Percentiles rank a stretch among this genome's conserved stretches.
These are phyloP conservation scores for Aspergillus pseudoterreus DNA, from an alignment of 2,329 filamentous ascomycete species.

Conservation along the genomic window DNA sequence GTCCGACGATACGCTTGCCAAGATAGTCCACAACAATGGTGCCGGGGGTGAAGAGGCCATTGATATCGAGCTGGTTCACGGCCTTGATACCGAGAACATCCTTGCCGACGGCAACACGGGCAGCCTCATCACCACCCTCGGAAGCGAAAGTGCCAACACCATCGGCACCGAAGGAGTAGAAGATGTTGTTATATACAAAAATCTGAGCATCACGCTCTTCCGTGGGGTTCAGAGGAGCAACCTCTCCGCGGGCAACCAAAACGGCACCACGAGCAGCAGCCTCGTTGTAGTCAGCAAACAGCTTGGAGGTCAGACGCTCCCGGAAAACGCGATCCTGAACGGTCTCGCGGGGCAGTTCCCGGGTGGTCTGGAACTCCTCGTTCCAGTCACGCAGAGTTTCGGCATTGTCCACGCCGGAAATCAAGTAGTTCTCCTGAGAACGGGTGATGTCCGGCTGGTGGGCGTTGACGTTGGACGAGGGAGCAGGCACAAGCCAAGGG, in stretches of 20 bases:
- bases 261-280: slow-evolving; percentile 89
- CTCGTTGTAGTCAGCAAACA: slow-evolving; percentile 97
- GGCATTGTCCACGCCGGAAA: slow-evolving; percentile 86
- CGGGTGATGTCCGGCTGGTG: slow-evolving; percentile 83
- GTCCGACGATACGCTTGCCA: slow-evolving; percentile 92
- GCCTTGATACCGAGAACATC: slow-evolving; percentile 91
- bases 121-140: slow-evolving; percentile 94
- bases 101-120: slow-evolving; percentile 91
- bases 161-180: slow-evolving; percentile 97
- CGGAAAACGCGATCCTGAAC: slow-evolving; percentile 96
- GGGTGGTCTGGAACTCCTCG: slow-evolving; percentile 95
- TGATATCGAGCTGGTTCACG: slow-evolving; percentile 95
- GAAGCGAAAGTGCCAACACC: slow-evolving; percentile 95
- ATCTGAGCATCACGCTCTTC: slow-evolving; percentile 92
- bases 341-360: slow-evolving; percentile 87
- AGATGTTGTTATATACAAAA: slow-evolving; percentile 99
- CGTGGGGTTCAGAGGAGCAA: slow-evolving; percentile 90
- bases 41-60: slow-evolving; percentile 88
- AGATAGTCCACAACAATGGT: slow-evolving; percentile 97
- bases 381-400: slow-evolving; percentile 98
- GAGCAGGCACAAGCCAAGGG: slow-evolving; percentile 81
- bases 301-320: slow-evolving; percentile 87
- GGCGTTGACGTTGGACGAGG: slow-evolving; percentile 57
- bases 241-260: slow-evolving; percentile 85
- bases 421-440: slow-evolving; percentile 86